Base-by-base conservation (phyloP, 1,284 basidiomycete species). In the Mycocalia duriaeana region DNA sequence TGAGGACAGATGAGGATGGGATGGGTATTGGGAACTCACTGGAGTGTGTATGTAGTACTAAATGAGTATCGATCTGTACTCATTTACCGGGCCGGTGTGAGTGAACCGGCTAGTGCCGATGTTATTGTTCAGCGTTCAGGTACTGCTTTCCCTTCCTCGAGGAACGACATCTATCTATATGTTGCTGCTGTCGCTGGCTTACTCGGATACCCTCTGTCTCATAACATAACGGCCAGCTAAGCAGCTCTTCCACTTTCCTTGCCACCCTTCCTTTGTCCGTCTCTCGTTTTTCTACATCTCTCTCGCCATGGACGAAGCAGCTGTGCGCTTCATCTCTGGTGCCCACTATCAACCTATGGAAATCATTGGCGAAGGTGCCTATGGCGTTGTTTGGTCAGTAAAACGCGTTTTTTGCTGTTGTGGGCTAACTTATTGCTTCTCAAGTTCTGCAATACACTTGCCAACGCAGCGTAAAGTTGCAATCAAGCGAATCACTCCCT, bases 281-380 rank as follows among this genome's bases (percentile, higher is more conserved):
- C 24, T 11, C 31, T 20, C 25, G 38, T 20, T 23, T 47, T 40
- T 35, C 26, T 45, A 28, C 35, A 37, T 25, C 20, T 48, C 13
- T 22, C 6, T 11, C 23, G 53, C 48, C 51, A 69, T 71, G 64
- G 77, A 77, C 66, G 73, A 78, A 49, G 70, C 75, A 51, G 68
- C 77, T 55, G 60, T 69, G 44, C 68, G 63, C 57, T 88, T 88
- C 61, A 74, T 81, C 53, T 76, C 81, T 53, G 81, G 77, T 53
- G 69, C 71, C 50, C 75, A 76, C 63, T 90, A 90, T 61, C 72
- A 82, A 56, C 78, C 87, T 5, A 64, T 87, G 46, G 88, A 91
- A 66, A 78, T 91, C 51, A 87, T 92, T 49, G 89, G 90, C 44
- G 90, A 92, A 62, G 90, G 90, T 38, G 89, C 88, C 18, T 86